phyloP scores from a whole-genome alignment of 1,139 yeast species.

The Yamadazyma taylorii region DNA sequence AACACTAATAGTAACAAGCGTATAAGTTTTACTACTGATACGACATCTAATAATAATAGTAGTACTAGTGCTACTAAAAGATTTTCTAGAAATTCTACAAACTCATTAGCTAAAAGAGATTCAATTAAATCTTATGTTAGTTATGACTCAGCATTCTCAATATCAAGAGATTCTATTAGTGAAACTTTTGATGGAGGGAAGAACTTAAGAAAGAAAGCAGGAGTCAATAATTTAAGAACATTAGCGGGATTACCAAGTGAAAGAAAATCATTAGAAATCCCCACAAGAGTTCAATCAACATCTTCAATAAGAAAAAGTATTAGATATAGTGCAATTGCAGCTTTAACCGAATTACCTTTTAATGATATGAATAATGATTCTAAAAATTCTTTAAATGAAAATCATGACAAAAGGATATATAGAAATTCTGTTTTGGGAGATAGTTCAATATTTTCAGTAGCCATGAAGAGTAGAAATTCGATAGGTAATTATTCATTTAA shows the following conservation, averaged over 20 bases:
- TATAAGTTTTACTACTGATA: slow-evolving; percentile 25
- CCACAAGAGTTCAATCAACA: slow-evolving; percentile 20
- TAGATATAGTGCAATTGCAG: slow-evolving; percentile 40
- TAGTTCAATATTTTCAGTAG: slow-evolving; percentile 40
- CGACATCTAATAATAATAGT: slow-evolving; percentile 1
- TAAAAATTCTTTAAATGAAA: slow-evolving; percentile 7
- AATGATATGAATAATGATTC: slow-evolving; percentile 23
- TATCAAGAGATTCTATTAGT: slow-evolving; percentile 26
- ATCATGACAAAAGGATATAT: slow-evolving; percentile 12
- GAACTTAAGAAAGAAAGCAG: slow-evolving; percentile 38
- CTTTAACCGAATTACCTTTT: slow-evolving; percentile 46
- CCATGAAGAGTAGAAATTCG: slow-evolving; percentile 23
- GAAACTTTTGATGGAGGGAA: slow-evolving; percentile 16
- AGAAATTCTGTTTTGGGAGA: slow-evolving; percentile 32
- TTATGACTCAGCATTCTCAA: slow-evolving; percentile 55
- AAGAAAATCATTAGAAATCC: slow-evolving; percentile 24
- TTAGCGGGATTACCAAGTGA: slow-evolving; percentile 21
- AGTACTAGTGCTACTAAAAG: slow-evolving; percentile 13
- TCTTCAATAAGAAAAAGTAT: slow-evolving; percentile 30
- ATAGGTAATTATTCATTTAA: slow-evolving; percentile 19
- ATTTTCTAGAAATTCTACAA: slow-evolving; percentile 29
- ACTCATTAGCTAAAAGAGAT: slow-evolving; percentile 32
- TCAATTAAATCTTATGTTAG: slow-evolving; percentile 53
- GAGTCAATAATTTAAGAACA: slow-evolving; percentile 35
- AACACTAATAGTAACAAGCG: slow-evolving; percentile 22